Conservation (phyloP, 2,329 filamentous ascomycete species). For the Malbranchea zuffiana region DNA sequence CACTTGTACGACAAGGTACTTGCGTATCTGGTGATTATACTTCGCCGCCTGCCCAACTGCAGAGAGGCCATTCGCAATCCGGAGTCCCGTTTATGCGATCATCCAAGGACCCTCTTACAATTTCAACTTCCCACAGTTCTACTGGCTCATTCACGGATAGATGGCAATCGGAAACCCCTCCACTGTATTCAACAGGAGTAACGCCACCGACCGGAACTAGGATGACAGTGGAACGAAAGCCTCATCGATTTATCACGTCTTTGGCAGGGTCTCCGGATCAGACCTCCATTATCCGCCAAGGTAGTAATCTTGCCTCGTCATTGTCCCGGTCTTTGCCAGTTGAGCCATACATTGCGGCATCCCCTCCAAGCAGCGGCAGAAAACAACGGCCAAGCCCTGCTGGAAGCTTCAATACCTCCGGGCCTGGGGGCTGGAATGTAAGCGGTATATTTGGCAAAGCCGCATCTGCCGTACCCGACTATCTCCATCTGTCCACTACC, state of each 20-base stretch:
- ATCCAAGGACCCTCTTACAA: conserved; percentile 24
- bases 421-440: conserved; percentile 22
- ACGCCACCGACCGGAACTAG: conserved; percentile 41
- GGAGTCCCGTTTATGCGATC: conserved; percentile 15
- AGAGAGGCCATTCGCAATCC: conserved; percentile 11
- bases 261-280: conserved; percentile 35
- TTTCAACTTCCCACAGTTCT: conserved; percentile 34
- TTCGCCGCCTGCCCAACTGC: conserved; percentile 32
- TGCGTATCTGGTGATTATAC: conserved; percentile 40
- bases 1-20: conserved; percentile 35
- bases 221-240: conserved; percentile 32
- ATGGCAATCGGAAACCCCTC: conserved; percentile 40
- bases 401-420: conserved; percentile 26
- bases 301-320: conserved; percentile 35
- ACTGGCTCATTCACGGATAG: conserved; percentile 42
- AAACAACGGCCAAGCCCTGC: conserved; percentile 31
- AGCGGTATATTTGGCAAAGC: conserved; percentile 18
- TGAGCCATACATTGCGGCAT: conserved; percentile 34
- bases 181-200: conserved; percentile 42
- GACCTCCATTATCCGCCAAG: conserved; percentile 29
- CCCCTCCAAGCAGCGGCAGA: conserved; percentile 24
- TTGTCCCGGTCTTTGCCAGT: conserved; percentile 37
- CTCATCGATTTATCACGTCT: conserved; percentile 31
- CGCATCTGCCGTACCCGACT: conserved; percentile 21
- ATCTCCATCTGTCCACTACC: conserved; percentile 22